A percentile compares a stretch with the other conserved stretches of the same genome.
These are phyloP conservation scores for sorghum (Sorghum bicolor) DNA, from an alignment of 176 grass and related monocot genomes.

Conservation along the genomic window DNA sequence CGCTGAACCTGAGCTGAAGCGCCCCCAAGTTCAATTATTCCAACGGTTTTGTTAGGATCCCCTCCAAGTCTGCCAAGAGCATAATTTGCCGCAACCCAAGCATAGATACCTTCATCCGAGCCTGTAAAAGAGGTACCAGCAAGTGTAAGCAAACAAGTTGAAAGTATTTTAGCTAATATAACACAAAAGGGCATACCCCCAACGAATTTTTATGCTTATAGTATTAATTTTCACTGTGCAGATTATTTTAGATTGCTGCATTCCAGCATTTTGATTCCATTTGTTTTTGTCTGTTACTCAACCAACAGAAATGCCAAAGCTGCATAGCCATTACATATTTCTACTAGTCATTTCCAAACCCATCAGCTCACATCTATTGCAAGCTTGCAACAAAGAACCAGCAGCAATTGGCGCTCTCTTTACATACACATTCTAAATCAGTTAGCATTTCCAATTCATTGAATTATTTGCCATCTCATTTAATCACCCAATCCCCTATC, in stretches of 20 bases:
- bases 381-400: not conserved
- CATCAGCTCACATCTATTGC: not conserved
- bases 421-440: not conserved
- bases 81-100: slow-evolving; percentile 94
- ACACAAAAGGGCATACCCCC: not conserved
- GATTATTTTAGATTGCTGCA: not conserved
- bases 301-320: not conserved
- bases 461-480: not conserved
- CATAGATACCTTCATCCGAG: slow-evolving; percentile 89
- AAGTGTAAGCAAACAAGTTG: not conserved
- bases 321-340: not conserved
- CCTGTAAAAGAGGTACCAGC: slow-evolving; percentile 42
- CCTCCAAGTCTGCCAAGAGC: slow-evolving; percentile 76
- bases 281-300: not conserved
- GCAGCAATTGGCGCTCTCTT: not conserved
- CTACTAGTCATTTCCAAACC: not conserved
- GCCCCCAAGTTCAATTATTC: slow-evolving; percentile 93
- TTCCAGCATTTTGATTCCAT: not conserved
- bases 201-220: not conserved
- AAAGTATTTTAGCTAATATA: slow-evolving; percentile 28
- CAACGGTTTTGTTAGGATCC: slow-evolving; percentile 80
- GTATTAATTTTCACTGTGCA: not conserved
- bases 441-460: not conserved
- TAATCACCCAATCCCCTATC: not conserved
- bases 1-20: slow-evolving; percentile 81